Base-by-base conservation (phyloP, 805 yeast genomes). In the Starmerella gropengiesseri region DNA sequence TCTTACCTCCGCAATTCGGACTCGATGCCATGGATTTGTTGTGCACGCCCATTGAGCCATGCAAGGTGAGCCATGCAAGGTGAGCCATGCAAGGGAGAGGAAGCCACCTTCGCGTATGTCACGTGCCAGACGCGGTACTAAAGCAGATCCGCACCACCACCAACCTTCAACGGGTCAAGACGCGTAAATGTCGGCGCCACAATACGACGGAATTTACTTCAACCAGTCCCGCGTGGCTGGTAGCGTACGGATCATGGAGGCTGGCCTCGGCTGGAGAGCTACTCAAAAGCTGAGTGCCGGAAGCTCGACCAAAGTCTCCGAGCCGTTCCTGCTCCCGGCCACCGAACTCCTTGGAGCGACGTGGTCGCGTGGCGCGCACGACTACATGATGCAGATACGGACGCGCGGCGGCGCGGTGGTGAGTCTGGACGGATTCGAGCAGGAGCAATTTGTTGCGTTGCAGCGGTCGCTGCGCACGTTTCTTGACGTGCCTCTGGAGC, bases 241-340 rank as follows among this genome's bases (percentile, higher is more conserved):
- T 19, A 78, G 93, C 54, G 79, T 89, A 71, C 84, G 98, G 64
- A 75, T 91, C 49, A 95, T 96, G 12, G 91, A 82, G 49, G 78
- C 93, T n/a, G 99, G 99, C 38, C 71, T 91, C 22, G 99, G 99
- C 36, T 91, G 99, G 99, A 89, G 89, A 59, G 78, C 78, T 0
- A 55, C 67, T 5, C 65, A 71, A 31, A 67, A 68, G 21, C 60
- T 73, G 18, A 43, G 48, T 14, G 64, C 70, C 6, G 71, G 70
- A 12, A 67, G 69, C 30, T 62, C 71, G 19, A 65, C 70, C 30
- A 66, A 66, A 21, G 68, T 69, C 44, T 69, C 74, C 11, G 75
- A 74, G 37, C 95, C 96, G n/a, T 84, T 84, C 53, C 67, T 91
- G 47, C 68, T 91, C 45, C 89, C 95, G n/a, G 75, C 84, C 8